phyloP scores from a whole-genome alignment of 306 rosid genomes.

The barrel medic (Medicago truncatula) region DNA sequence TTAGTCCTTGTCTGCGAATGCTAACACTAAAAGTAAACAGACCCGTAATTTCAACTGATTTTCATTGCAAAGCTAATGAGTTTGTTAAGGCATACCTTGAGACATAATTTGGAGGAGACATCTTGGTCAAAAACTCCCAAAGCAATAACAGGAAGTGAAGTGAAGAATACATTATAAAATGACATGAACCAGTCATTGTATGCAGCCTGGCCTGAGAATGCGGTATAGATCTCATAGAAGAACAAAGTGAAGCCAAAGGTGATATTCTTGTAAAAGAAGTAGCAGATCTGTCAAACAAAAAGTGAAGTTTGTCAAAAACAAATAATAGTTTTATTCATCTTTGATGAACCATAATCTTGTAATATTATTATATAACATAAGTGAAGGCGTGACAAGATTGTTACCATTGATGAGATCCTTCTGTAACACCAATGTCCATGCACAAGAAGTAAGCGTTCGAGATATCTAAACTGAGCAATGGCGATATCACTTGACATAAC shows the following conservation, averaged over 20 bases:
- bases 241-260: slow-evolving; percentile 86
- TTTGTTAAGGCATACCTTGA: slow-evolving; percentile 64
- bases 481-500: slow-evolving; percentile 99
- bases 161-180: slow-evolving; percentile 87
- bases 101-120: slow-evolving; percentile 76
- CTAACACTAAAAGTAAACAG: no score
- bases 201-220: slow-evolving; percentile 89
- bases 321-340: not conserved
- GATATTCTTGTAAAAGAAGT: slow-evolving; percentile 97
- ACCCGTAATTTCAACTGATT: not conserved
- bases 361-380: not conserved
- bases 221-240: slow-evolving; percentile 78
- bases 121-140: slow-evolving; percentile 96
- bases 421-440: slow-evolving; percentile 99
- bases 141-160: slow-evolving; percentile 98
- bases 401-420: slow-evolving; percentile 96
- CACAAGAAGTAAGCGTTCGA: slow-evolving; percentile 94
- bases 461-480: slow-evolving; percentile 88
- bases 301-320: slow-evolving; percentile 39
- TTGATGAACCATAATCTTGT: not conserved
- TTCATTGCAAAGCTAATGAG: not conserved
- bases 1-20: not conserved
- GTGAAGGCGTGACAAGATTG: slow-evolving; percentile 35
- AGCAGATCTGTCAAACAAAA: slow-evolving; percentile 74
- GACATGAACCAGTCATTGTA: slow-evolving; percentile 95